Percentiles rank a stretch among this genome's conserved stretches.
phyloP scores from a whole-genome alignment of 139 green algal genomes.

The Astrephomene gubernaculifera region DNA sequence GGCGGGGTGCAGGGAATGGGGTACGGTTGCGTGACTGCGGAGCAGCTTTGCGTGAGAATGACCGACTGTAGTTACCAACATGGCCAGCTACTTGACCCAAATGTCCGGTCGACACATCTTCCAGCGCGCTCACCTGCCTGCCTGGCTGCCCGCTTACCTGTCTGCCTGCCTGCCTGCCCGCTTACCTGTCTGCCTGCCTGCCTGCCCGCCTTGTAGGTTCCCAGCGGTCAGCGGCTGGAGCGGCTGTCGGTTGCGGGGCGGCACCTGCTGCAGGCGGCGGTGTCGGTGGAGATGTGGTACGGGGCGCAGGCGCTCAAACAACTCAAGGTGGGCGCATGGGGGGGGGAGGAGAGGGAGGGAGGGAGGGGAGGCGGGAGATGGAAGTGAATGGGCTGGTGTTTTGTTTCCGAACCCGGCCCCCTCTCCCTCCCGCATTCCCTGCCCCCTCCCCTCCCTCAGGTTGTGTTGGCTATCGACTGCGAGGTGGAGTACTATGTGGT shows the following conservation, averaged over 20 bases:
- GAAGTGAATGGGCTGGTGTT: too few species aligned
- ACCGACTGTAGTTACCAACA: too few species aligned
- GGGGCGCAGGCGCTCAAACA: conserved; percentile 35
- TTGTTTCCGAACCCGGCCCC: too few species aligned
- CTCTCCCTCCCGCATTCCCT: neutral
- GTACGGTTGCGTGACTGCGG: too few species aligned
- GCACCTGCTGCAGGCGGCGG: conserved; percentile 53
- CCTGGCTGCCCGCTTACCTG: too few species aligned
- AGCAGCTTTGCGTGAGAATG: too few species aligned
- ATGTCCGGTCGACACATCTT: too few species aligned
- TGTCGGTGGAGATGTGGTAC: conserved; percentile 53
- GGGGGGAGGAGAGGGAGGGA: neutral
- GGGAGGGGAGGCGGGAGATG: neutral
- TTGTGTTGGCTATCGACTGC: conserved; percentile 53
- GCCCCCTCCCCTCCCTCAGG: conserved; percentile 8
- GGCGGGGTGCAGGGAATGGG: too few species aligned
- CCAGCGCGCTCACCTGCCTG: too few species aligned
- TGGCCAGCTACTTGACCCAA: too few species aligned
- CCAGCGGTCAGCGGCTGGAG: conserved; percentile 53
- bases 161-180: too few species aligned
- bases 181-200: too few species aligned
- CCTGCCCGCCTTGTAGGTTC: conserved; percentile 31
- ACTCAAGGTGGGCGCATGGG: conserved; percentile 42
- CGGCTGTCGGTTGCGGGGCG: conserved; percentile 48
- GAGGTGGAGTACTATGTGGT: conserved; percentile 52